phyloP scores from a whole-genome alignment of 129 eudicot species.

The Flaveria robusta region DNA sequence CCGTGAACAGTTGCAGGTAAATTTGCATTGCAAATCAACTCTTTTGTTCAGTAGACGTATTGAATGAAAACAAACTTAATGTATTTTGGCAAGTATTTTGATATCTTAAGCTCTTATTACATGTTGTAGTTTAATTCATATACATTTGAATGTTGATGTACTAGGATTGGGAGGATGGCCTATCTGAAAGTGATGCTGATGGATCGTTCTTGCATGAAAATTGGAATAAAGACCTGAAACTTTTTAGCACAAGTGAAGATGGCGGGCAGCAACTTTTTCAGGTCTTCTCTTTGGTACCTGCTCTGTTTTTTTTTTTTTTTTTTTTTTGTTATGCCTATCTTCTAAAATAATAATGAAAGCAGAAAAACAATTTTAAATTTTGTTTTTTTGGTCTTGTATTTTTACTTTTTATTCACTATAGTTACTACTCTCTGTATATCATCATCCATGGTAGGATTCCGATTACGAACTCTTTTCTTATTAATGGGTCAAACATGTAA shows the following conservation, averaged over 20 bases:
- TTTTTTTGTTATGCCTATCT: no score
- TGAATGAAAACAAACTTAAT: background rate
- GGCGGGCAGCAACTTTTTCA: conserved; percentile 93
- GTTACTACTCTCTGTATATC: background rate
- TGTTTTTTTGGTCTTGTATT: background rate
- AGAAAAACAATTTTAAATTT: background rate
- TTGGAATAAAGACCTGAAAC: conserved; percentile 89
- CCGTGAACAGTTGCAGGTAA: conserved; percentile 86
- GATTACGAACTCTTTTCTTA: background rate
- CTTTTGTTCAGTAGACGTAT: background rate
- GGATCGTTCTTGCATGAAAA: conserved; percentile 95
- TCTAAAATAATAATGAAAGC: no score
- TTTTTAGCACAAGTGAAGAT: conserved; percentile 80
- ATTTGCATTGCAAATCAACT: conserved; percentile 7
- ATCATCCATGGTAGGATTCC: background rate
- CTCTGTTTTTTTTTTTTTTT: no score
- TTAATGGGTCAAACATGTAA: background rate
- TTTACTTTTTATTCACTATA: background rate
- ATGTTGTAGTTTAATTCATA: background rate
- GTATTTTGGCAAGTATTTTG: background rate
- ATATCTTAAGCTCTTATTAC: background rate
- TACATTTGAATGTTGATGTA: conserved; percentile 6
- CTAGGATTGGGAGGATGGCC: conserved; percentile 97
- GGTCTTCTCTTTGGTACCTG: conserved; percentile 38
- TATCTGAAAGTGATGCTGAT: conserved; percentile 89